Evolutionary conservation across 495 filamentous ascomycete genomes (phyloP).

Genomic region (Stereocaulon alpinum): DNA sequence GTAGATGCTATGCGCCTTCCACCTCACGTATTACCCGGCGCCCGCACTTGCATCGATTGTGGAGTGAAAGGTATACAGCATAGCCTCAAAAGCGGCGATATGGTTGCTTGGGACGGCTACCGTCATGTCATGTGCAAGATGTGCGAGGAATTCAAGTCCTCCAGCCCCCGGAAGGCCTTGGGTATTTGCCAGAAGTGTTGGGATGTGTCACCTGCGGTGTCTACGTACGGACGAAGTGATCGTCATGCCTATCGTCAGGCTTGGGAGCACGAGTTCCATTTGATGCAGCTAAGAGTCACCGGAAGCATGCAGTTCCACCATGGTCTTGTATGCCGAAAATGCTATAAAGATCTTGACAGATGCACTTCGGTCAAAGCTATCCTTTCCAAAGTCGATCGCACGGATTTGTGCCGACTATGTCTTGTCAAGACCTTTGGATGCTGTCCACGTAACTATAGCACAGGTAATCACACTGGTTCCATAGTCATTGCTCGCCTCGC

Average conservation of each 20-base stretch:
- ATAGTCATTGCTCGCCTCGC: not conserved
- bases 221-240: not conserved
- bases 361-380: not conserved
- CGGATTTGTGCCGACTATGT: not conserved
- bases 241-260: not conserved
- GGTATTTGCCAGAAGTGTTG: not conserved
- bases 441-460: not conserved
- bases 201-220: not conserved
- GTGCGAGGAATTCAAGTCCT: not conserved
- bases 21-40: too few relatives aligned
- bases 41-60: not conserved
- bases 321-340: not conserved
- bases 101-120: not conserved
- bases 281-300: not conserved
- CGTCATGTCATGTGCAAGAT: not conserved
- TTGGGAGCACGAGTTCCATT: not conserved
- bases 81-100: not conserved
- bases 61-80: not conserved
- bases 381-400: not conserved
- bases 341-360: not conserved
- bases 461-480: not conserved
- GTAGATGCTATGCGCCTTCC: not conserved
- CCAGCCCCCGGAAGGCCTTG: not conserved
- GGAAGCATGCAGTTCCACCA: not conserved
- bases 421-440: not conserved